Evolutionary conservation across 2,329 filamentous ascomycete genomes (phyloP), one percentile per base, ranked within the genome.

Genomic region (Fusarium proliferatum): DNA sequence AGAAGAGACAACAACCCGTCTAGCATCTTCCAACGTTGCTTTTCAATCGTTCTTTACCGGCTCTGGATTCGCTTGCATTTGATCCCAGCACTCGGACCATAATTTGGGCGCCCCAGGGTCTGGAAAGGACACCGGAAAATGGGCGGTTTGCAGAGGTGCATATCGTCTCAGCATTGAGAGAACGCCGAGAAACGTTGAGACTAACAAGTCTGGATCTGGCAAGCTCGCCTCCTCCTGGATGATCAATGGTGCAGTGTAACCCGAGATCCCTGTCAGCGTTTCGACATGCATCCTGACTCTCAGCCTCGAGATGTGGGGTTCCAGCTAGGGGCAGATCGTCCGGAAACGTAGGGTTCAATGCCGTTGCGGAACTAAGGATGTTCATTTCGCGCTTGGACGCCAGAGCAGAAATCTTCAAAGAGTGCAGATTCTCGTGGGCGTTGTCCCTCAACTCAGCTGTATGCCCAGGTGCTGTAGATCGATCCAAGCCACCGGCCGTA

Each of bases 41-140:
- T 66, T 68, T 72, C 59, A 42, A 63, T 46, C 61, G 53, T 69
- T 67, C 75, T 64, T 76, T 74, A 70, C 76, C 69, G 67, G 58
- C 69, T 75, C 69, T 30, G 68, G 75, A 70, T 62, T 56, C 23
- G 38, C 61, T 56, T 77, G 73, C 75, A 76, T 77, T 64, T 56
- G 39, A 69, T 70, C 76, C 75, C 49, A 65, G 69, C 67, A 61
- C 65, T 64, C 52, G 38, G 61, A 43, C 36, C 51, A 60, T 61
- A 33, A 23, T 64, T 43, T 64, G 28, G 62, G 71, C 36, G 45
- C 62, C 49, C 42, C 28, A 45, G 49, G 71, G 62, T 67, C 62
- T 42, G 26, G 39, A 42, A 56, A 64, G 45, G 36, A 61, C 71
- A 72, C 64, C 46, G 68, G 53, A 62, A 55, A 23, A 42, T 41